Evolutionary conservation across 1,139 yeast genomes (phyloP), one percentile per base, ranked within the genome.

Genomic region (Nakaseomyces sp.): DNA sequence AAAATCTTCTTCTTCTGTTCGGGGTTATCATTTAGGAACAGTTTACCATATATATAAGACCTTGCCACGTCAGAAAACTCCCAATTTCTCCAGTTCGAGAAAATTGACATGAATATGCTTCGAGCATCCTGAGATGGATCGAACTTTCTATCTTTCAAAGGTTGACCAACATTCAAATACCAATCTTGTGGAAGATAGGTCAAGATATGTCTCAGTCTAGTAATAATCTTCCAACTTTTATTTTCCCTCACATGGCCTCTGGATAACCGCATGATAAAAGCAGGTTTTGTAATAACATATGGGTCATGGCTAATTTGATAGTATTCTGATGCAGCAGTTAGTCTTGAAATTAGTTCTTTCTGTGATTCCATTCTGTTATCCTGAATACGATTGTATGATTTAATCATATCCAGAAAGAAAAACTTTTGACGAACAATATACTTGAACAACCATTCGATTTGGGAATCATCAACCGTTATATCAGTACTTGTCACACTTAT

Each of bases 11-110:
- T 43, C 18, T 41, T 40, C n/a, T 41, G 44, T n/a, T 48, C 43
- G 9, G 41, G 33, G 16, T 50, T 43, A 9, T 53, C 52, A 8
- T 46, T 42, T 17, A 48, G 43, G 29, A 59, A 55, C 16, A 56
- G 35, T 33, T 47, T 60, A 18, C 66, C 66, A 52, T 81, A 76
- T 45, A 81, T 70, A 42, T 69, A 73, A 43, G 80, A 73, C 40
- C 79, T 68, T 37, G 77, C 77, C 22, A 79, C 71, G 54, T 76
- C 75, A 6, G 73, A 65, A 47, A 76, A 77, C 53, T 89, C 97
- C 97, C 97, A 91, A 46, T 79, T 77, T 68, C 96, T 76, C 96
- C 97, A 89, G n/a, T 73, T 70, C 0, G 80, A 69, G 56, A 87
- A 86, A 0, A 80, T 70, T 3, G 70, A 67, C 37, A 75, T 63